Evolutionary conservation across 768 basidiomycete genomes (phyloP), one percentile per base, ranked within the genome.

Genomic region (Leccinellum luteum): DNA sequence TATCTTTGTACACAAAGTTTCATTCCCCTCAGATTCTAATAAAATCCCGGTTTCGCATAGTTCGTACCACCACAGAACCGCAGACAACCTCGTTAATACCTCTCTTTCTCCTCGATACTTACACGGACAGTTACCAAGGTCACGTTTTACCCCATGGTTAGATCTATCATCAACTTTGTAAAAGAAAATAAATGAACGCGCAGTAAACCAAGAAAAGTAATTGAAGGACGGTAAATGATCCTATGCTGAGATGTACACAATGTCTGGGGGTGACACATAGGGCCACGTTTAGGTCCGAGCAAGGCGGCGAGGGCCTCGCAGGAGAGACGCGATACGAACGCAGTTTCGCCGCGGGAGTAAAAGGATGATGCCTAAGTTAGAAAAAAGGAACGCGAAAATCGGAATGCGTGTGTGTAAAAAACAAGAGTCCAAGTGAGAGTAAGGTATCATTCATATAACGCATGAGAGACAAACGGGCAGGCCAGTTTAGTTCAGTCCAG

Each of bases 361-460:
- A 51, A 32, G 14, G 51, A 51, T 19, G 6, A 21, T 43, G 27
- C 54, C n/a, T 62, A 62, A 58, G 64, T 47, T 65, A 58, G 32
- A 30, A 34, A n/a, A 31, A 31, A 51, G 6, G 41, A 43, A 43
- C n/a, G 4, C 38, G 44, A 48, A 21, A 25, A 21, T 41, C 28
- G 30, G 41, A 19, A 10, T 41, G 38, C 3, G 19, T 12, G 31
- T 4, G 38, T 15, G 21, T 47, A 47, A 55, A 54, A n/a, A 43
- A 35, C 38, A 14, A 51, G 52, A 6, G 59, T 66, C 59, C 57
- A 27, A 12, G 30, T 35, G 51, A 66, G 38, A 51, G 51, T 66
- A 19, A 54, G 58, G 60, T 58, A 43, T 43, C 19, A 56, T 55
- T 25, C 54, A 48, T 59, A 43, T 56, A 55, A 43, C 41, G 53